A percentile compares a stretch with the other conserved stretches of the same genome.
These are phyloP conservation scores for Phialophora macrospora DNA, from an alignment of 2,329 filamentous ascomycete species.

Conservation along the genomic window DNA sequence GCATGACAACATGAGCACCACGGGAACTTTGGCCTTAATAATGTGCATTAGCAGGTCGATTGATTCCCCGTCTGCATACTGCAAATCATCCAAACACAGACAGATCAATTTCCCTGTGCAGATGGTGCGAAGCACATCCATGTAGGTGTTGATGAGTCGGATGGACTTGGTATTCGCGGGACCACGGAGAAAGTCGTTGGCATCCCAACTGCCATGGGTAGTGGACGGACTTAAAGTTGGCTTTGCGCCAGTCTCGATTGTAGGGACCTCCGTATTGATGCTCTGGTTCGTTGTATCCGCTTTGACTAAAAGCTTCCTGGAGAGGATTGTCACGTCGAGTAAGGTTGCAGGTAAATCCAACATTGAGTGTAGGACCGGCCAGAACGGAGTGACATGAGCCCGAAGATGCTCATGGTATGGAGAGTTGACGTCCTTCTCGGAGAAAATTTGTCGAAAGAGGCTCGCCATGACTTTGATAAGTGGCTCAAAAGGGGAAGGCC, in stretches of 20 bases:
- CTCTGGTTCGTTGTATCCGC: conserved; percentile 30
- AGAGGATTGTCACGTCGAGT: conserved; percentile 47
- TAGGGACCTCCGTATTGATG: conserved; percentile 35
- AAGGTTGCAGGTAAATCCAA: conserved; percentile 72
- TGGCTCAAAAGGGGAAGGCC: conserved; percentile 65
- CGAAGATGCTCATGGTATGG: conserved; percentile 65
- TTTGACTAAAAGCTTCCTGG: conserved; percentile 42
- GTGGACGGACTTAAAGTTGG: conserved; percentile 7
- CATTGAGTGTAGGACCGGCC: conserved; percentile 61
- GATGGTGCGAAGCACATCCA: conserved; percentile 83
- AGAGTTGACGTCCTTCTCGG: conserved; percentile 65
- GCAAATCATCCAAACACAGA: conserved; percentile 85
- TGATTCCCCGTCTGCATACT: conserved; percentile 88
- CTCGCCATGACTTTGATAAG: conserved; percentile 65
- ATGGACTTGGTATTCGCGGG: conserved; percentile 58
- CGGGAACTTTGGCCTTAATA: conserved; percentile 75
- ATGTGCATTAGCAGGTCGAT: conserved; percentile 83
- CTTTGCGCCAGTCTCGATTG: conserved; percentile 24
- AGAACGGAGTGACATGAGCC: conserved; percentile 61
- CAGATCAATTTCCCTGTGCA: conserved; percentile 85
- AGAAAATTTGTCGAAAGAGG: conserved; percentile 68
- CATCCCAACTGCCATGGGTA: conserved; percentile 28
- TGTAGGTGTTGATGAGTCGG: conserved; percentile 82
- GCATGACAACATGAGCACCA: conserved; percentile 80
- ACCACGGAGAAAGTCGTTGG: conserved; percentile 46